Evolutionary conservation across 441 rosid genomes (phyloP), one percentile per base, ranked within the genome.

Genomic region (Bocquillonia castaneifolia): DNA sequence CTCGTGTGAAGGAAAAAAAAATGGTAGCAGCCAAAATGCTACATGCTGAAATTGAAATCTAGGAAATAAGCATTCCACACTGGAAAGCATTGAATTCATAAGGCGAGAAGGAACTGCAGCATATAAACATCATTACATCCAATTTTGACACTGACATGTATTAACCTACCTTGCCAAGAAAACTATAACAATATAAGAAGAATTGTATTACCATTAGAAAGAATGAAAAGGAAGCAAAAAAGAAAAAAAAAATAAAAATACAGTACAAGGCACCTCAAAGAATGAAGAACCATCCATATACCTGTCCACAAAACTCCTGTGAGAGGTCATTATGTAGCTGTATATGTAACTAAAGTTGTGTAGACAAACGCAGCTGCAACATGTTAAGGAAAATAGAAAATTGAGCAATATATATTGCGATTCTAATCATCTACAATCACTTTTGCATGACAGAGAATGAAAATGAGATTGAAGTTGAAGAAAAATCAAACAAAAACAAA

Each of bases 301-400:
- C 98, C 99, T 94, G 88, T 92, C 97, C 67, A 94, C 87, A 40
- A 90, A 94, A 79, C 99, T 94, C 82, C 74, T 84, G 0, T 87
- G 77, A 67, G 98, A 94, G 66, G 96, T 75, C 88, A 87, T 79
- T 76, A 92, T 39, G 65, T 94, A 94, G 74, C 59, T 82, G 75
- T 94, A 92, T 40, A 84, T 81, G 82, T 87, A 90, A 82, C 88
- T 84, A 76, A 94, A 94, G 75, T 88, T 88, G 82, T 90, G 85
- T 55, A 94, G 67, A 3, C 97, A 94, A 69, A 84, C 93, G 73
- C 99, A 94, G 71, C 99, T 94, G 94, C 88, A 81, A 29, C 86
- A 90, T n/a, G n/a, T n/a, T n/a, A n/a, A n/a, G n/a, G n/a, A n/a
- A n/a, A n/a, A n/a, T n/a, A n/a, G n/a, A n/a, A n/a, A n/a, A n/a